A percentile compares a stretch with the other conserved stretches of the same genome.
These are phyloP conservation scores for Smallanthus sonchifolius DNA, from an alignment of 129 eudicot genomes.

Conservation along the genomic window DNA sequence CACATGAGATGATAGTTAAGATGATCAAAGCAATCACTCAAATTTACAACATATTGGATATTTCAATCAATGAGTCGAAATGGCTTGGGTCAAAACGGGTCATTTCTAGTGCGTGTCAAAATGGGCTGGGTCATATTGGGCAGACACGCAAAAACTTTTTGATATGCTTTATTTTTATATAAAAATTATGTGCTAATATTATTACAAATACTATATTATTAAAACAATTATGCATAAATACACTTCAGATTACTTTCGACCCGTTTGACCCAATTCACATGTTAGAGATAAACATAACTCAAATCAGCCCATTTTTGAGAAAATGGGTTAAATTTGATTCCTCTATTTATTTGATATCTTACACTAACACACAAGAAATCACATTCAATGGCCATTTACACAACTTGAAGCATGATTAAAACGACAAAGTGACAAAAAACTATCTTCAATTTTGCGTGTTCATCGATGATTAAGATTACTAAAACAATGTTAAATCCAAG, in stretches of 20 bases:
- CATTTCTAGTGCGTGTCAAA: neutral
- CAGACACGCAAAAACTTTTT: neutral
- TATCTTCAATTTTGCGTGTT: neutral
- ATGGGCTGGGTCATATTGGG: neutral
- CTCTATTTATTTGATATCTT: neutral
- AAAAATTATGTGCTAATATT: neutral
- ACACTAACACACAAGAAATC: neutral
- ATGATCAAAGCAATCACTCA: neutral
- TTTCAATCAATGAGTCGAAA: neutral
- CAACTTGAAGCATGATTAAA: neutral
- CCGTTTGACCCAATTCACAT: neutral
- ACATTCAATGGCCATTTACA: neutral
- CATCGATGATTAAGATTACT: neutral
- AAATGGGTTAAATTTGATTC: neutral
- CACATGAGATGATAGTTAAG: conserved; percentile 2
- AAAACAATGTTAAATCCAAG: neutral
- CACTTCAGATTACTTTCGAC: neutral
- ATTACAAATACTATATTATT: neutral
- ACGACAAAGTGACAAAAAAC: neutral
- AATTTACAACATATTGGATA: neutral
- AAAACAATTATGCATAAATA: neutral
- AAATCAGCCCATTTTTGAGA: neutral
- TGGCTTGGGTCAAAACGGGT: neutral
- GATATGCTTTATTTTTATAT: neutral
- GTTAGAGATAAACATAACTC: neutral